Evolutionary conservation across 352 stramenopile species (phyloP).

Genomic region (Phytophthora sp.): DNA sequence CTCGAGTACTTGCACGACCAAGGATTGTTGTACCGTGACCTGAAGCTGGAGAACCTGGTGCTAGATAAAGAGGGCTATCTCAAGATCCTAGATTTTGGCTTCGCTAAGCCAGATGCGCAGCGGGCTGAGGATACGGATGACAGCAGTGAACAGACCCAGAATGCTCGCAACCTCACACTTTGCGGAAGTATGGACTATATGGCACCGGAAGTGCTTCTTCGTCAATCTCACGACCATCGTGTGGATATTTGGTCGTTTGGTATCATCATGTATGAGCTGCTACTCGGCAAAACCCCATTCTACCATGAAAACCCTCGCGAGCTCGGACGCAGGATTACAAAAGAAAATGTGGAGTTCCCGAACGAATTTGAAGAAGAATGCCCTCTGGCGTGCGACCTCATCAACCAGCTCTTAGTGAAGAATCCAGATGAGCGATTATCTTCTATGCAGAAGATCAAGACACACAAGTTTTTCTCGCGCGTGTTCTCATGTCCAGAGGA

Average conservation of each 20-base stretch:
- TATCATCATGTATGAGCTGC: constrained; percentile 90
- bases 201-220: constrained; percentile 76
- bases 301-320: constrained; percentile 83
- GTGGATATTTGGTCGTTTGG: constrained; percentile 86
- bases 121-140: constrained; percentile 9
- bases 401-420: constrained; percentile 67
- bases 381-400: constrained; percentile 56
- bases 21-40: constrained; percentile 83
- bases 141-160: constrained; percentile 29
- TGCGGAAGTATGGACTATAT: constrained; percentile 87
- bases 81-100: constrained; percentile 84
- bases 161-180: constrained; percentile 69
- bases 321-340: constrained; percentile 77
- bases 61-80: constrained; percentile 90
- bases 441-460: constrained; percentile 60
- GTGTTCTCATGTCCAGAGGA: constrained; percentile 36
- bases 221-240: constrained; percentile 64
- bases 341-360: constrained; percentile 68
- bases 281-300: constrained; percentile 88
- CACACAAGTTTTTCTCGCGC: constrained; percentile 61
- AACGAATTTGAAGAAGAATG: constrained; percentile 67
- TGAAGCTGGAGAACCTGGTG: constrained; percentile 93
- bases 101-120: constrained; percentile 67
- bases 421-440: constrained; percentile 43
- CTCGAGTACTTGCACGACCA: constrained; percentile 78